A percentile compares a stretch with the other conserved stretches of the same genome.
Conservation (phyloP, 2,329 filamentous ascomycete genomes). For the Fusarium xylarioides region DNA sequence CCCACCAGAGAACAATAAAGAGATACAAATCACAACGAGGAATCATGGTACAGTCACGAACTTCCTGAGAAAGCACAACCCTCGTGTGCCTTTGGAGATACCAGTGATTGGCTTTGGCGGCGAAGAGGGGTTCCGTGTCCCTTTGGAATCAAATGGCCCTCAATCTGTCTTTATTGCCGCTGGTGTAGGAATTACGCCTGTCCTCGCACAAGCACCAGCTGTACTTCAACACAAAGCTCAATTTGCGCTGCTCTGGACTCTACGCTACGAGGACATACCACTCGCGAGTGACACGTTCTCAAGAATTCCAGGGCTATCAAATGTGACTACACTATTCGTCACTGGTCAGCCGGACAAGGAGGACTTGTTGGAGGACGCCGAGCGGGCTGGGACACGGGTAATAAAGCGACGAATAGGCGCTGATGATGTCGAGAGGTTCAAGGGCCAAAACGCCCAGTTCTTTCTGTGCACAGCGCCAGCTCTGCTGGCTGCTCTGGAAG, state of each 20-base stretch:
- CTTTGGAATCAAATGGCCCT: slow-evolving; percentile 30
- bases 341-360: slow-evolving; percentile 58
- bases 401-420: slow-evolving; percentile 50
- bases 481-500: slow-evolving; percentile 53
- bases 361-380: slow-evolving; percentile 48
- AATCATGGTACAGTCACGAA: slow-evolving; percentile 74
- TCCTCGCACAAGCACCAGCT: slow-evolving; percentile 72
- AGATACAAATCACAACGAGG: slow-evolving; percentile 78
- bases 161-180: slow-evolving; percentile 73
- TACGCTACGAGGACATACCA: slow-evolving; percentile 68
- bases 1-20: slow-evolving; percentile 52
- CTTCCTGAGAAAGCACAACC: slow-evolving; percentile 68
- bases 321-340: slow-evolving; percentile 68
- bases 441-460: slow-evolving; percentile 57
- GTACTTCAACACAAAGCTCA: slow-evolving; percentile 51
- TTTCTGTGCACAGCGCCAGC: slow-evolving; percentile 59
- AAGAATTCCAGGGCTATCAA: slow-evolving; percentile 60
- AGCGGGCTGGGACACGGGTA: slow-evolving; percentile 48
- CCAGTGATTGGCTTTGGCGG: slow-evolving; percentile 80
- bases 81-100: slow-evolving; percentile 65
- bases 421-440: slow-evolving; percentile 54
- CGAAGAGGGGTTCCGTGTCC: slow-evolving; percentile 55
- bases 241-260: slow-evolving; percentile 74
- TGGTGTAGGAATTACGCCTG: slow-evolving; percentile 84
- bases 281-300: slow-evolving; percentile 69